Evolutionary conservation across 2,329 filamentous ascomycete species (phyloP).

Genomic region (Venturia aucupariae): DNA sequence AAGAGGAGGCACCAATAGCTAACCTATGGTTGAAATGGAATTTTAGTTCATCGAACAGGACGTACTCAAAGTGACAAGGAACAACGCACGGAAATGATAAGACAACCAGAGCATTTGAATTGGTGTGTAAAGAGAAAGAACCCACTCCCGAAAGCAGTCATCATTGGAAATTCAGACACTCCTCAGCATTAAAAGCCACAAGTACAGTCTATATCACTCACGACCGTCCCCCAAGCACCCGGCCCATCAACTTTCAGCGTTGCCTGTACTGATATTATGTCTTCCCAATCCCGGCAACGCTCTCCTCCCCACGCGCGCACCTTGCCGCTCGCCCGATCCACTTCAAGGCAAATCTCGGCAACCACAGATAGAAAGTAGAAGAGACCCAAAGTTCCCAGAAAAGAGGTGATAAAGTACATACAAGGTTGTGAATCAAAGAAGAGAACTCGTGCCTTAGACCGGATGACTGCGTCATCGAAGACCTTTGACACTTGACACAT

Average conservation of each 20-base stretch:
- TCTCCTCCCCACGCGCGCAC: constrained; percentile 3
- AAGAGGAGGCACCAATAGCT: too few species aligned
- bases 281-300: neutral
- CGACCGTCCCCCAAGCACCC: neutral
- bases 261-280: neutral
- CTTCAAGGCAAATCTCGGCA: neutral
- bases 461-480: neutral
- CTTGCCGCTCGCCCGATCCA: neutral
- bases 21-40: too few species aligned
- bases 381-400: constrained; percentile 1
- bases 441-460: neutral
- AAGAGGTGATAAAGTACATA: constrained; percentile 4
- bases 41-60: too few species aligned
- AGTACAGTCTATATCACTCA: constrained; percentile 1
- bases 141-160: neutral
- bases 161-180: neutral
- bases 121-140: neutral
- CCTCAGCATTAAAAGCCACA: neutral
- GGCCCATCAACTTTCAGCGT: neutral
- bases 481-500: neutral
- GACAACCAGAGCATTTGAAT: neutral
- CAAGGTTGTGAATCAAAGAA: neutral
- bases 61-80: too few species aligned
- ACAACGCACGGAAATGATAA: neutral
- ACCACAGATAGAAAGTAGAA: neutral